These are phyloP conservation scores for Pleurostoma richardsiae DNA, from an alignment of 2,329 filamentous ascomycete species.

Conservation along the genomic window DNA sequence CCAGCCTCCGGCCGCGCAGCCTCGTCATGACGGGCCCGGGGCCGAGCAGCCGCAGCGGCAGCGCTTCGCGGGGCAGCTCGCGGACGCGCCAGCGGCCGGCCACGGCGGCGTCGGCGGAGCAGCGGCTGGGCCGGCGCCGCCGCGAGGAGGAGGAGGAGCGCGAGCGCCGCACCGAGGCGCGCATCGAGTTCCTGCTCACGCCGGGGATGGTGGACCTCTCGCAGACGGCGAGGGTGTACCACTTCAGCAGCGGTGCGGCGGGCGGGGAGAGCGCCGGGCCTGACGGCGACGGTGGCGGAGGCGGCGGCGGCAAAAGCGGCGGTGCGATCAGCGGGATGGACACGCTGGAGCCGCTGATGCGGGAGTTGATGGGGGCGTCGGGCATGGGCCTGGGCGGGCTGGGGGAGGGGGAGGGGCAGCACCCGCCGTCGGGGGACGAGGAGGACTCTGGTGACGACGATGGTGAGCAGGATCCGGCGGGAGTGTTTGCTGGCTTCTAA, in stretches of 20 bases:
- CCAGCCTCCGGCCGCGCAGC: not conserved
- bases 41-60: not conserved
- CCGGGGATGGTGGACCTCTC: not conserved
- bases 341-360: slow-evolving; percentile 38
- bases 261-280: not conserved
- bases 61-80: not conserved
- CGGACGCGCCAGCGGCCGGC: not conserved
- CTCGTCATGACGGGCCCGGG: not conserved
- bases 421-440: no score
- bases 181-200: not conserved
- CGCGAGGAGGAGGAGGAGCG: slow-evolving; percentile 1
- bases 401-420: no score
- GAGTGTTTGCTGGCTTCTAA: no score
- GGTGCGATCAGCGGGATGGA: slow-evolving; percentile 24
- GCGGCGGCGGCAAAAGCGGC: slow-evolving; percentile 1
- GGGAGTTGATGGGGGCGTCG: slow-evolving; percentile 22
- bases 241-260: not conserved
- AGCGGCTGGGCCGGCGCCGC: not conserved
- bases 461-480: no score
- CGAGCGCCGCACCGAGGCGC: slow-evolving; percentile 1
- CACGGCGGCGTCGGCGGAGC: not conserved
- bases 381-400: not conserved
- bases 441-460: no score
- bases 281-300: not conserved
- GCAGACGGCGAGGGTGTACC: not conserved